Conservation (phyloP, 176 grass and related monocot genomes). For the Alopecurus myosuroides region DNA sequence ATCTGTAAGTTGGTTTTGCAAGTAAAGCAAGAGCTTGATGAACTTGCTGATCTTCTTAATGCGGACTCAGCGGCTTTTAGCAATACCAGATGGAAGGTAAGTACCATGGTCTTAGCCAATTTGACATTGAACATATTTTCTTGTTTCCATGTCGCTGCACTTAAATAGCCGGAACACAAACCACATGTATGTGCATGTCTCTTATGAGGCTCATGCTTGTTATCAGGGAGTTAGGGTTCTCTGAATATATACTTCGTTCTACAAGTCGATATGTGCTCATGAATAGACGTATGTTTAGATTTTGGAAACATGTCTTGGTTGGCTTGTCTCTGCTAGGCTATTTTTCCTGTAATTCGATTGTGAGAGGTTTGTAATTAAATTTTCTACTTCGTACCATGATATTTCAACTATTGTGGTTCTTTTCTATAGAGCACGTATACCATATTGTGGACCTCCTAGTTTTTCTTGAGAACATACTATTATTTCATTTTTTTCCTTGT, state of each 20-base stretch:
- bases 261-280: not conserved
- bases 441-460: not conserved
- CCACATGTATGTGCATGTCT: not conserved
- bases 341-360: not conserved
- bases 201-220: not conserved
- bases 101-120: not conserved
- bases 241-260: not conserved
- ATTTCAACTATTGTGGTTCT: not conserved
- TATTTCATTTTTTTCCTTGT: not conserved
- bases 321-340: not conserved
- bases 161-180: not conserved
- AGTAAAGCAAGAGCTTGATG: constrained; percentile 33
- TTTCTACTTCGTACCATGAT: not conserved
- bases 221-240: not conserved
- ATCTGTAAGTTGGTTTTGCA: constrained; percentile 47
- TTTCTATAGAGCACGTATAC: not conserved
- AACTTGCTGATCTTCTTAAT: constrained; percentile 60
- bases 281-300: not conserved
- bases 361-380: constrained; percentile 5
- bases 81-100: constrained; percentile 72
- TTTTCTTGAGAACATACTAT: not conserved
- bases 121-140: too few species aligned
- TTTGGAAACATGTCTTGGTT: not conserved
- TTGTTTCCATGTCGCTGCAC: not conserved
- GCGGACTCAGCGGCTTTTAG: constrained; percentile 53